These are phyloP conservation scores for Neocucurbitaria cava DNA, from an alignment of 2,329 filamentous ascomycete species.

Conservation along the genomic window DNA sequence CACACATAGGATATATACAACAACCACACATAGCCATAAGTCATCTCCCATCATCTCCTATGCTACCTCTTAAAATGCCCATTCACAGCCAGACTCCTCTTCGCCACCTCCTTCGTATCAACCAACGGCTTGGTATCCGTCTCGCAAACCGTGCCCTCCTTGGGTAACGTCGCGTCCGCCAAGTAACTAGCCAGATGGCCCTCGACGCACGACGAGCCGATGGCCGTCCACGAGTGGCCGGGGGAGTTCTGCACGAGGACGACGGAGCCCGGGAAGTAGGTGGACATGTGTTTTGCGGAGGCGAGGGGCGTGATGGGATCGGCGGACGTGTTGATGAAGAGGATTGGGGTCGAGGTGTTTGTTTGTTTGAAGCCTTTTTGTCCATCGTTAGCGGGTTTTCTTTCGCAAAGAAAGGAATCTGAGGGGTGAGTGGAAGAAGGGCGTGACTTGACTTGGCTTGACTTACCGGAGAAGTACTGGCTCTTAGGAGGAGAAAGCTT, in stretches of 20 bases:
- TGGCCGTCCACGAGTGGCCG: background rate
- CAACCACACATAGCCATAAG: no score
- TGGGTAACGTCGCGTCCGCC: slow-evolving; percentile 6
- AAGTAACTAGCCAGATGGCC: slow-evolving; percentile 11
- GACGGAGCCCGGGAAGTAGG: slow-evolving; percentile 49
- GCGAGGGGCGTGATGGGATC: slow-evolving; percentile 59
- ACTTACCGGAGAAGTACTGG: slow-evolving; percentile 16
- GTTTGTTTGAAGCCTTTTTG: slow-evolving; percentile 40
- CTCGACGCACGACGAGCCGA: slow-evolving; percentile 5
- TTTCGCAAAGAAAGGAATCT: no score
- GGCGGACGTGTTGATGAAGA: slow-evolving; percentile 61
- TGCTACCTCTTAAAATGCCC: no score
- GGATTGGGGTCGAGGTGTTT: slow-evolving; percentile 53
- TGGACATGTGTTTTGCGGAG: slow-evolving; percentile 47
- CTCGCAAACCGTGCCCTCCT: slow-evolving; percentile 12
- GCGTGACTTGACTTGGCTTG: background rate
- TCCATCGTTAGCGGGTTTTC: background rate
- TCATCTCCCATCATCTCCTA: no score
- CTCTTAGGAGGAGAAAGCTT: slow-evolving; percentile 13
- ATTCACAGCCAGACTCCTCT: no score
- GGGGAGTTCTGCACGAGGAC: slow-evolving; percentile 40
- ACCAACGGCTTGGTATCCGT: slow-evolving; percentile 9
- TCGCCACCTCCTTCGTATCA: no score
- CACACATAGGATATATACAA: no score
- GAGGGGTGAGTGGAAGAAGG: no score